Evolutionary conservation across 805 yeast genomes (phyloP).

Genomic region (Barnettozyma salicaria): DNA sequence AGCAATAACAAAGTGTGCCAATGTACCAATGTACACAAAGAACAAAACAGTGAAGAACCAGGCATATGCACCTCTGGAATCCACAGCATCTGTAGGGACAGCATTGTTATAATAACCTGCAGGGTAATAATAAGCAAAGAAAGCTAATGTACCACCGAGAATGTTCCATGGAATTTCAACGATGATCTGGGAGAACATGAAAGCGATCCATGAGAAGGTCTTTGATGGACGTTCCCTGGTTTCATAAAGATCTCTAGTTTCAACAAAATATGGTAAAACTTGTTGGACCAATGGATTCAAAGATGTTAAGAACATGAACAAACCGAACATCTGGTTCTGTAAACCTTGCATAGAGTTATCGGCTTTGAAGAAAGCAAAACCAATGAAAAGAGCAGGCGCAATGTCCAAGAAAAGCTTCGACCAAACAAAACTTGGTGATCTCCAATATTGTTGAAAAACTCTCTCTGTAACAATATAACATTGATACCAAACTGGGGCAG

Average conservation of each 20-base stretch:
- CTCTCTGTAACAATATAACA: constrained; percentile 42
- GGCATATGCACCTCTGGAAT: constrained; percentile 49
- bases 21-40: constrained; percentile 44
- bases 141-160: constrained; percentile 53
- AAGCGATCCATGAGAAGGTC: constrained; percentile 61
- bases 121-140: constrained; percentile 65
- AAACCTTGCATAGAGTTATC: constrained; percentile 56
- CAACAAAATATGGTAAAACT: constrained; percentile 52
- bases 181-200: constrained; percentile 52
- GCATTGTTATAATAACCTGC: constrained; percentile 62
- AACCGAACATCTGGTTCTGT: constrained; percentile 76
- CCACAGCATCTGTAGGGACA: constrained; percentile 44
- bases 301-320: constrained; percentile 60
- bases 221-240: constrained; percentile 69
- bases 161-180: constrained; percentile 64
- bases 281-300: constrained; percentile 56
- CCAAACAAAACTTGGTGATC: constrained; percentile 60
- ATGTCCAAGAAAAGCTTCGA: constrained; percentile 49
- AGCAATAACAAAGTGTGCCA: constrained; percentile 52
- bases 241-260: constrained; percentile 61
- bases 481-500: constrained; percentile 38
- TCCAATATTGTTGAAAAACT: constrained; percentile 59
- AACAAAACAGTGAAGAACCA: constrained; percentile 41
- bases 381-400: constrained; percentile 55
- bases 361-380: constrained; percentile 70